phyloP scores from a whole-genome alignment of 306 rosid species.

The Prunus kanzakura region DNA sequence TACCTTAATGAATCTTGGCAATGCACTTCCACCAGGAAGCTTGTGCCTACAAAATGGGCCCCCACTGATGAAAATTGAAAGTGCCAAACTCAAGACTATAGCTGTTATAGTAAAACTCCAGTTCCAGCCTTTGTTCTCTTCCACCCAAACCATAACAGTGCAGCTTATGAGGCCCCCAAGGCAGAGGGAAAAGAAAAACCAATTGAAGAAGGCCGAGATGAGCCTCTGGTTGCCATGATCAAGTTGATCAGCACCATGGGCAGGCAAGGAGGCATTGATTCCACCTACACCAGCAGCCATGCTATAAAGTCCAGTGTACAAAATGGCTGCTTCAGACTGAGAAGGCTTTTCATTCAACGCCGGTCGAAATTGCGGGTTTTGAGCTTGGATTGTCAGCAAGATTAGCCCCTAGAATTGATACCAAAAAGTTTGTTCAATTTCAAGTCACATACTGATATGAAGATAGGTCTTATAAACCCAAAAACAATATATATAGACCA shows the following conservation, averaged over 20 bases:
- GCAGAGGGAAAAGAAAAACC: slow-evolving; percentile 36
- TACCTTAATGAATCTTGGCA: slow-evolving; percentile 32
- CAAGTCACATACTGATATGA: neutral
- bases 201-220: slow-evolving; percentile 42
- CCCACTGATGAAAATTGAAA: slow-evolving; percentile 23
- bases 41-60: slow-evolving; percentile 26
- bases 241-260: slow-evolving; percentile 49
- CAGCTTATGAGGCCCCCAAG: slow-evolving; percentile 26
- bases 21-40: slow-evolving; percentile 34
- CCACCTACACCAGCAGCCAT: slow-evolving; percentile 36
- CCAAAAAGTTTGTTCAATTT: neutral
- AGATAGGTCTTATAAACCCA: neutral
- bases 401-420: slow-evolving; percentile 19
- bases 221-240: slow-evolving; percentile 26
- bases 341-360: slow-evolving; percentile 3
- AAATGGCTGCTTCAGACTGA: slow-evolving; percentile 19
- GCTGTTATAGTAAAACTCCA: slow-evolving; percentile 22
- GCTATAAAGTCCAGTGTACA: slow-evolving; percentile 28
- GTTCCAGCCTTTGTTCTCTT: slow-evolving; percentile 37
- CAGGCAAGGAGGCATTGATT: slow-evolving; percentile 28
- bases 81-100: slow-evolving; percentile 12
- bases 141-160: slow-evolving; percentile 37
- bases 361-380: neutral
- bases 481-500: neutral
- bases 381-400: slow-evolving; percentile 36